Base-by-base conservation (phyloP, 1,139 yeast species). In the Taiozyma sp. region DNA sequence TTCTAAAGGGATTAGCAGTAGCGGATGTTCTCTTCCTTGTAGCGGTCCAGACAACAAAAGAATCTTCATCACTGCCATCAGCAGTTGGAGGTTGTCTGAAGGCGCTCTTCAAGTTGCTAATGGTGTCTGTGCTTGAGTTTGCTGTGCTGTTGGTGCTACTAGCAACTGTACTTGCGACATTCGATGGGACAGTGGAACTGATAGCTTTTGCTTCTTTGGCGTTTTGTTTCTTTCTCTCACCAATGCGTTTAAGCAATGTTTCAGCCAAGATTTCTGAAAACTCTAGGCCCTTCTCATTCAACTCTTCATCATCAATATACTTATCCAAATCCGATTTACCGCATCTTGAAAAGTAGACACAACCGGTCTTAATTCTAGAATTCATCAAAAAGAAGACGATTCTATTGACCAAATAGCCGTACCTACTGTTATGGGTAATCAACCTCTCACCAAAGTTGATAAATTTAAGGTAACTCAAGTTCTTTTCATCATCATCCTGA, bases 361-460 rank as follows among this genome's bases (percentile, higher is more conserved):
- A 86, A 2, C 98, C 96, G 52, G 82, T 78, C 66, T 90, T 88
- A 62, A 89, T 84, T 58, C 90, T 79, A 14, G 93, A 79, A 70
- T 92, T 92, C 90, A 92, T 87, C 64, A 92, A 73, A 69, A 88
- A 92, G 68, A 89, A 90, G 24, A 92, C 90, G 44, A 92, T 93
- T 63, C 93, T 86, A 66, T 92, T 89, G 56, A 90, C 84, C 66
- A 93, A 76, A 67, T 92, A 93, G 16, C 97, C 97, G 60, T 88
- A 81, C 60, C 86, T 85, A 41, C 93, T 84, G 63, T 88, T 83
- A 70, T 88, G 87, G 55, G 93, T 79, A 50, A 87, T 84, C 53
- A 95, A 78, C 55, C 87, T 72, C 65, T 91, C 93, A n/a, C 97
- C 96, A 66, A 92, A 93, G 67, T 93, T 91, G 62, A 89, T 84